phyloP scores from a whole-genome alignment of 208 protist genomes.

The Trypanosoma vivax region DNA sequence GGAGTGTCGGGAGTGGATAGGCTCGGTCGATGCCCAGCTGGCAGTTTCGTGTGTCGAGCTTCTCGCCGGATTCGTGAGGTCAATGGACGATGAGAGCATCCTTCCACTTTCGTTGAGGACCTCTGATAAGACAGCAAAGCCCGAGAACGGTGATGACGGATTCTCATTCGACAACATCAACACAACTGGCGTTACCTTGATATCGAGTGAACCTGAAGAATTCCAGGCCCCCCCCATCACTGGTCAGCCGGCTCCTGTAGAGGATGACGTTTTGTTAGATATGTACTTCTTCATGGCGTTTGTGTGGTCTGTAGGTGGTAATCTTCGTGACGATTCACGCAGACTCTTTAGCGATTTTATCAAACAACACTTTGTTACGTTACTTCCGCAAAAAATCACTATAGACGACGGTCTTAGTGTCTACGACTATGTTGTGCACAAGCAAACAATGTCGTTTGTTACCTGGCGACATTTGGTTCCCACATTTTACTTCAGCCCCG shows the following conservation, averaged over 20 bases:
- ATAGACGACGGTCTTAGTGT: conserved; percentile 50
- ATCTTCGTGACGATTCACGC: conserved; percentile 83
- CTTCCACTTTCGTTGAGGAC: conserved; percentile 12
- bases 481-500: conserved; percentile 81
- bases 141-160: conserved; percentile 17
- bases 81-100: conserved; percentile 32
- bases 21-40: conserved; percentile 85
- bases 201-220: conserved; percentile 37
- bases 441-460: conserved; percentile 78
- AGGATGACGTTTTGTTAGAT: conserved; percentile 77
- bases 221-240: conserved; percentile 67
- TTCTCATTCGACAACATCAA: neutral
- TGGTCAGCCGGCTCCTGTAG: conserved; percentile 26
- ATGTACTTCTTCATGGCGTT: conserved; percentile 95
- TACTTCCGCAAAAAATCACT: conserved; percentile 52
- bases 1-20: conserved; percentile 86
- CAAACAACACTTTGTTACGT: conserved; percentile 47
- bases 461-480: conserved; percentile 89
- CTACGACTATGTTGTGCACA: conserved; percentile 93
- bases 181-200: neutral
- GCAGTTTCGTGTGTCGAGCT: conserved; percentile 89
- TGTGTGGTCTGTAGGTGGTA: conserved; percentile 95
- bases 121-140: conserved; percentile 14
- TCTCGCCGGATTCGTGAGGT: conserved; percentile 67
- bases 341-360: conserved; percentile 87